Evolutionary conservation across 1,284 basidiomycete genomes (phyloP), one percentile per base, ranked within the genome.

Genomic region (Coniferiporia weirii): DNA sequence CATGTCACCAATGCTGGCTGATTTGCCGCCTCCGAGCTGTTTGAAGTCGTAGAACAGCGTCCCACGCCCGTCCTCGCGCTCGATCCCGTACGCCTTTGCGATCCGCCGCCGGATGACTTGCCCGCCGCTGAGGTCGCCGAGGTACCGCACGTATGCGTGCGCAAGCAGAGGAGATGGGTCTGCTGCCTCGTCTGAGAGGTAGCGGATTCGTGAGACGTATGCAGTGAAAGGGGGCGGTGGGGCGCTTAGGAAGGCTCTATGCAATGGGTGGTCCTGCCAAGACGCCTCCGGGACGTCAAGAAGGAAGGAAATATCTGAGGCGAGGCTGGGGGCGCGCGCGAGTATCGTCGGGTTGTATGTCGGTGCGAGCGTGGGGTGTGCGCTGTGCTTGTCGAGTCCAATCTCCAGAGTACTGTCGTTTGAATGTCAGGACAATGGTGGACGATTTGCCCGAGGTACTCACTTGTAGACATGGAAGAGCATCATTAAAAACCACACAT

Each of bases 41-140:
- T 82, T 79, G 71, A 93, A 94, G 48, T 79, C 76, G 74, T 91
- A 93, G 72, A 93, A 93, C 36, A 75, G 71, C 36, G 87, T 72
- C 0, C 89, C 89, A 9, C 71, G 61, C 0, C 74, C 76, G n/a
- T 67, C 64, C 32, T 74, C 75, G 46, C 79, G 75, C 59, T 83
- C 78, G 1, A 92, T 76, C 7, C 72, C 78, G 67, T 91, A 92
- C 10, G 85, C 81, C 71, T 87, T 87, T 17, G 78, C 77, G 20
- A 91, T 73, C 45, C 76, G 77, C 44, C 81, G 77, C 34, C 83
- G 77, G 65, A 93, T 87, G 62, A 82, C 77, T 73, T 93, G 91
- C 0, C 92, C 91, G 15, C 91, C 91, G 51, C 84, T 87, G 36
- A 93, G 77, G 71, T 94, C 91, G 58, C 91, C 91, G n/a, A 94